These are phyloP conservation scores for Nemania sp. DNA, from an alignment of 2,329 filamentous ascomycete genomes.

Conservation along the genomic window DNA sequence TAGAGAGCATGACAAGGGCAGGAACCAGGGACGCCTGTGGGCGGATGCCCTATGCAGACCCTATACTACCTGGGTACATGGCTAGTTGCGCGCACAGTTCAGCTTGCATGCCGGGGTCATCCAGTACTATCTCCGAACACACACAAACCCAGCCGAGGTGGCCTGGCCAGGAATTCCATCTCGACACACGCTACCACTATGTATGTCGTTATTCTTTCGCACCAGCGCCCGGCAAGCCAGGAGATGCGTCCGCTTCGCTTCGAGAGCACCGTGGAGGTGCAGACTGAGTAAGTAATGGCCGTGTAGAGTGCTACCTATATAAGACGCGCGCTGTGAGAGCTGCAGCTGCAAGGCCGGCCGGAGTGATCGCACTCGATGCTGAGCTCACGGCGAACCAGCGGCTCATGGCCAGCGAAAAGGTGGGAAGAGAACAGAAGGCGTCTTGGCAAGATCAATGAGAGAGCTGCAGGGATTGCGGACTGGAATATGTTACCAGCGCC, in stretches of 20 bases:
- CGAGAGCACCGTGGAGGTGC: neutral
- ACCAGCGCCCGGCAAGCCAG: neutral
- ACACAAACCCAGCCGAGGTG: neutral
- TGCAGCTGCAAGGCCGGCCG: neutral
- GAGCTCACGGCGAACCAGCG: neutral
- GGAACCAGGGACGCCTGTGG: too few relatives aligned
- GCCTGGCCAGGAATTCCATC: neutral
- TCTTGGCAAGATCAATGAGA: neutral
- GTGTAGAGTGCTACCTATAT: neutral
- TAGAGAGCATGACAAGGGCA: conserved; percentile 17
- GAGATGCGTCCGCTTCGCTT: neutral
- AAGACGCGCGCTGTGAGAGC: neutral
- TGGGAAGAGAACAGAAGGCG: neutral
- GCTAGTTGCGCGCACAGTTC: neutral
- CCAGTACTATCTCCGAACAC: neutral
- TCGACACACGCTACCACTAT: neutral
- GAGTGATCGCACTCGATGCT: neutral
- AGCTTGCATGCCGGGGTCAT: neutral
- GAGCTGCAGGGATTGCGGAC: conserved; percentile 5
- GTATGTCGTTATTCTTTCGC: neutral
- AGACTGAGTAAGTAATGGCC: neutral
- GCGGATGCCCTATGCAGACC: too few relatives aligned
- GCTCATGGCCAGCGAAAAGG: neutral
- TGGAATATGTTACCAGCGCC: conserved; percentile 3
- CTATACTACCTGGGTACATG: neutral